Evolutionary conservation across 139 green algal genomes (phyloP).

Genomic region (Chlamydomonas incerta): DNA sequence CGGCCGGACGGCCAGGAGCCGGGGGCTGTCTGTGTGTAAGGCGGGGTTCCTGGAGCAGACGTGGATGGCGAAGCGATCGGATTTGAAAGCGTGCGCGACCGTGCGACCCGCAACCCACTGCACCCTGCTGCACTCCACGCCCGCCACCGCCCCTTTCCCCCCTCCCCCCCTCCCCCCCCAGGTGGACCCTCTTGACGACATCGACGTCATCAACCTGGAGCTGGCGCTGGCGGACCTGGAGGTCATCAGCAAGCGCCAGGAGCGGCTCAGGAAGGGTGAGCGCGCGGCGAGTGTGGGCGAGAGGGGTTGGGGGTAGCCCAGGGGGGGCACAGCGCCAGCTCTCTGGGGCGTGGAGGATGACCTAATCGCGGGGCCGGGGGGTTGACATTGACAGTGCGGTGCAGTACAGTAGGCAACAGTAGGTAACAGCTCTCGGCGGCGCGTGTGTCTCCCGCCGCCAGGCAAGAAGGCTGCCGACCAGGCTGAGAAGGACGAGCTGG

Average conservation of each 20-base stretch:
- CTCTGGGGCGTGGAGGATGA: neutral
- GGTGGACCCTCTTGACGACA: conserved; percentile 77
- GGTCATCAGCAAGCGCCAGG: conserved; percentile 90
- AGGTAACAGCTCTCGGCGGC: too few species aligned
- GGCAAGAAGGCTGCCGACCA: conserved; percentile 83
- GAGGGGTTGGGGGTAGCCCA: neutral
- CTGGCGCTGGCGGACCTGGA: conserved; percentile 91
- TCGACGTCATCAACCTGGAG: conserved; percentile 97
- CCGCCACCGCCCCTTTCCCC: neutral
- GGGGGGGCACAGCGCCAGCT: neutral
- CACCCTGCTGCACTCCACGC: too few species aligned
- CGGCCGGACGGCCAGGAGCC: too few species aligned
- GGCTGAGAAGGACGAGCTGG: conserved; percentile 72
- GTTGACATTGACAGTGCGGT: too few species aligned
- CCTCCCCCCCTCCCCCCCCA: neutral
- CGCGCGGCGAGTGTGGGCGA: neutral
- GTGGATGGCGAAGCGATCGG: too few species aligned
- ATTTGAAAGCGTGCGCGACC: too few species aligned
- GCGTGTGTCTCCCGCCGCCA: conserved; percentile 33
- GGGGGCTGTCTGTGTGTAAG: too few species aligned
- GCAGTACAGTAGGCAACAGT: too few species aligned
- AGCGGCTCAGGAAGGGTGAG: conserved; percentile 88
- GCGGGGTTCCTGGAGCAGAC: too few species aligned
- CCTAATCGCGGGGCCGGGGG: too few species aligned
- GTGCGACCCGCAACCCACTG: too few species aligned